Conservation (phyloP, 2,329 filamentous ascomycete genomes). For the Amauroascus niger region DNA sequence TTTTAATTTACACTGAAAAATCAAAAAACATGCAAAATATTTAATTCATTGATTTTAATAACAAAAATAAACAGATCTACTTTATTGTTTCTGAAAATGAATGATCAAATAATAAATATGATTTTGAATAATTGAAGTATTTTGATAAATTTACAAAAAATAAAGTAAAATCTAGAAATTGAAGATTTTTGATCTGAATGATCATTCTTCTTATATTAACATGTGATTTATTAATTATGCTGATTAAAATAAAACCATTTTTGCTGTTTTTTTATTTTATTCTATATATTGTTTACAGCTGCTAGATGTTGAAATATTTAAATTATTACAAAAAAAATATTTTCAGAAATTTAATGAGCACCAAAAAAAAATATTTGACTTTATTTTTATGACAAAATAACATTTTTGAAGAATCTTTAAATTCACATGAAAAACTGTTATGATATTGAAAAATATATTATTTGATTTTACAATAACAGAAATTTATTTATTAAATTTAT, state of each 20-base stretch:
- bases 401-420: conserved; percentile 7
- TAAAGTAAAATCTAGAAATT: background rate
- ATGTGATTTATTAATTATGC: conserved; percentile 9
- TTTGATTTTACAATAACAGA: background rate
- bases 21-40: conserved; percentile 1
- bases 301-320: conserved; percentile 11
- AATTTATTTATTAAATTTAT: background rate
- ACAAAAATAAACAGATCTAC: background rate
- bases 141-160: background rate
- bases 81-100: conserved; percentile 5
- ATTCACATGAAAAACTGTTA: background rate
- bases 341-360: background rate
- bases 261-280: conserved; percentile 7
- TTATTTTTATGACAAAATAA: conserved; percentile 1
- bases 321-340: background rate
- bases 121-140: background rate
- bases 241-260: conserved; percentile 6
- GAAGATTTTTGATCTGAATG: conserved; percentile 5
- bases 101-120: too few species aligned
- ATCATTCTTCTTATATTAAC: conserved; percentile 9
- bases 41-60: background rate
- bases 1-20: conserved; percentile 5
- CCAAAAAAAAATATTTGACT: background rate
- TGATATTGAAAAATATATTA: conserved; percentile 5
- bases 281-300: conserved; percentile 7